Evolutionary conservation across 2,329 filamentous ascomycete genomes (phyloP), one percentile per base, ranked within the genome.

Genomic region (Botrytis sinoallii): DNA sequence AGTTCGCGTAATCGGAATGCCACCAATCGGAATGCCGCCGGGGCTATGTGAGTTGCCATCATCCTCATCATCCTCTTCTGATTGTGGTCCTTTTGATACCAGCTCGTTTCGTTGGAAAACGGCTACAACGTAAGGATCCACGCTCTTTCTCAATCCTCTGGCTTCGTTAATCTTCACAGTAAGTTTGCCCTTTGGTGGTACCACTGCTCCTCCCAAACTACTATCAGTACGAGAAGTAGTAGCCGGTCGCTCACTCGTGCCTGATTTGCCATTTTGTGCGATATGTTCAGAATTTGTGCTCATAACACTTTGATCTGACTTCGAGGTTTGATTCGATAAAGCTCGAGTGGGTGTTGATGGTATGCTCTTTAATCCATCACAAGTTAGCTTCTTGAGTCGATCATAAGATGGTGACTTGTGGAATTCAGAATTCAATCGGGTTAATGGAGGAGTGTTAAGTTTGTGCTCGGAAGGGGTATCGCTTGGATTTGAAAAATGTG

Each of bases 71-170:
- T 87, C 84, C 52, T 88, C 88, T 74, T 89, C 87, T 72, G 85
- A 85, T 77, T 91, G 89, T 20, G 95, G 93, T 3, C 94, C 94
- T 73, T 93, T 92, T 1, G 96, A 98, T 73, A 99, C 97, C 79
- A 97, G 92, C 82, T 99, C 96, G 80, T 95, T 97, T 82, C 94
- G 93, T 82, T 99, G 96, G 80, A 98, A 99, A 40, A 98, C 95
- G 74, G 93, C 97, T 18, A 99, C 94, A 70, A 98, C 93, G 80
- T 99, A 99, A 1, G 96, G 96, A 79, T 98, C 93, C 74, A 91
- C 90, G 81, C 94, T 94, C 74, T 91, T 93, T 75, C 92, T 89
- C 70, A 99, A 84, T 16, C 93, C 93, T 79, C 94, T 89, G 66
- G 92, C 96, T 82, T 98, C 94, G 69, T 91, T 87, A 72, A 99